phyloP scores from a whole-genome alignment of 2,329 filamentous ascomycete species.

The Colletotrichum phormii region DNA sequence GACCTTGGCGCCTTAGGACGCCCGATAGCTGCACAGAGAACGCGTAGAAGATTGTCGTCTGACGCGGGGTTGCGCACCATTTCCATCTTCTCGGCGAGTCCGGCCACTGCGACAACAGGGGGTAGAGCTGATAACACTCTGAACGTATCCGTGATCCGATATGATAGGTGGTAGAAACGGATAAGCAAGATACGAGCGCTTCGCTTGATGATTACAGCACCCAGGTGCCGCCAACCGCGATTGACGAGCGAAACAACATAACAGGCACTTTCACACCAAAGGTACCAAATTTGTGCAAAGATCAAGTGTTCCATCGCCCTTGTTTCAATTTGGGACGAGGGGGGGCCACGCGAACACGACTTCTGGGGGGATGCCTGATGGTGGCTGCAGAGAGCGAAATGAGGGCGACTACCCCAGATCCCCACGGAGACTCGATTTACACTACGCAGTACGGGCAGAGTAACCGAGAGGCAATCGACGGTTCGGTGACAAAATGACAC shows the following conservation, averaged over 20 bases:
- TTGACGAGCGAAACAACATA: not conserved
- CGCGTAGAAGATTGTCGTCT: not conserved
- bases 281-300: not conserved
- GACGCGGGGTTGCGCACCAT: not conserved
- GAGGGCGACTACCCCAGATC: not conserved
- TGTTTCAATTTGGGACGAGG: not conserved
- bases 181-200: not conserved
- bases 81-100: constrained; percentile 3
- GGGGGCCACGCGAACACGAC: not conserved
- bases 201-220: not conserved
- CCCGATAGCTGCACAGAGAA: constrained; percentile 7
- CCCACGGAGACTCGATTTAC: not conserved
- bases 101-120: constrained; percentile 11
- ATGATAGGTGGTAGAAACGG: not conserved
- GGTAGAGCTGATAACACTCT: constrained; percentile 1
- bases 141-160: not conserved
- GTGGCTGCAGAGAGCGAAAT: not conserved
- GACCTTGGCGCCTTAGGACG: not conserved
- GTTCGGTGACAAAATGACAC: not conserved
- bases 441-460: not conserved
- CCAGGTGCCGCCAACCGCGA: not conserved
- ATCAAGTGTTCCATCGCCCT: constrained; percentile 5
- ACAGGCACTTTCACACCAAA: not conserved
- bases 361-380: not conserved
- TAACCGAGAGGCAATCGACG: not conserved